Evolutionary conservation across 768 basidiomycete genomes (phyloP).

Genomic region (Lactarius hengduanensis): DNA sequence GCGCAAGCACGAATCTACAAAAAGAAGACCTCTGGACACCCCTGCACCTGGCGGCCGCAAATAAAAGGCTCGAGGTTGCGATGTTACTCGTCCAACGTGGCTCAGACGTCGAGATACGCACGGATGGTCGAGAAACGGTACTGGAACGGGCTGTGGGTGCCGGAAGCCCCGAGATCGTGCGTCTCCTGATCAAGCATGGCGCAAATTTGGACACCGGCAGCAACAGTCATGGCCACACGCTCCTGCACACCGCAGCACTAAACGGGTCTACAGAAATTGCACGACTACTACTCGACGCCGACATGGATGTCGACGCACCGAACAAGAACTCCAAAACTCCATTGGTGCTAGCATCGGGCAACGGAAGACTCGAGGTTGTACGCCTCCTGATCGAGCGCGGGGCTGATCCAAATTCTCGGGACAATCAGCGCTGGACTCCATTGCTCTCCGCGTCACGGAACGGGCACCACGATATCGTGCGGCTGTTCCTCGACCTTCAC

Average conservation of each 20-base stretch:
- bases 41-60: background rate
- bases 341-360: background rate
- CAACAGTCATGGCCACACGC: background rate
- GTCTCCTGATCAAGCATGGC: background rate
- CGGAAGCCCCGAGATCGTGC: background rate
- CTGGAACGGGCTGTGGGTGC: background rate
- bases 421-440: background rate
- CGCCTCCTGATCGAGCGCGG: conserved; percentile 6
- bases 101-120: background rate
- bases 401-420: background rate
- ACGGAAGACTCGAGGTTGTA: conserved; percentile 2
- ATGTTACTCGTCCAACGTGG: background rate
- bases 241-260: conserved; percentile 2
- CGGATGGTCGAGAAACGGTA: background rate
- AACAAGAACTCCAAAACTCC: background rate
- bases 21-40: background rate
- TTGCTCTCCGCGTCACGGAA: background rate
- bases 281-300: background rate
- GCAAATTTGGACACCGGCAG: background rate
- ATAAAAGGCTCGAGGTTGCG: background rate
- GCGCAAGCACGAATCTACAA: background rate
- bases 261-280: background rate
- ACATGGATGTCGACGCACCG: background rate
- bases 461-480: conserved; percentile 3
- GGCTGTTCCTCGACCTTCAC: conserved; percentile 2